Base-by-base conservation (phyloP, 2,329 filamentous ascomycete species). In the Furcasterigmium furcatum region DNA sequence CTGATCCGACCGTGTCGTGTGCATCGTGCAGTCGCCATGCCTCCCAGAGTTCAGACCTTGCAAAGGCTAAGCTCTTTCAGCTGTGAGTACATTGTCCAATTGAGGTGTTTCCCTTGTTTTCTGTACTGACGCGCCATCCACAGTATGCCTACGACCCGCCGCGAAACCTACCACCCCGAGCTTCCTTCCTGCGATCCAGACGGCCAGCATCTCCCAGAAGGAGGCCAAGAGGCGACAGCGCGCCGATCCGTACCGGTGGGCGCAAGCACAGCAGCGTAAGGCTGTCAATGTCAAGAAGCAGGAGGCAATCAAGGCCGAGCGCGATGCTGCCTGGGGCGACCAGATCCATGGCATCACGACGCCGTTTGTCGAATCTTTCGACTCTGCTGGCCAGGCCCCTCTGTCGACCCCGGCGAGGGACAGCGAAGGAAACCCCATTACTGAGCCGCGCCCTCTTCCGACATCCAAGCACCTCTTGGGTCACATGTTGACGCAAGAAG, bases 351-450 rank as follows among this genome's bases (percentile, higher is more conserved):
- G 92, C 60, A 76, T 84, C 48, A 68, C 78, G 30, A 96, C 94
- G 14, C 80, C 91, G 24, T 96, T 96, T 61, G 71, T 96, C 57
- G 79, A 89, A 67, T 91, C 89, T 4, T 84, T 96, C 56, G 85
- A 89, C 60, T 80, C 77, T 9, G 84, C 77, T 19, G 77, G 76
- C 44, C 77, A 80, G 54, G 63, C 60, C 3, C 38, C 64, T 5
- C 38, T 60, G 4, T 70, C 68, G 22, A 55, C 57, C 30, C 62
- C 69, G 21, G 51, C 55, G 2, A 53, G 61, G 24, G 72, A 75
- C 43, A 63, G 57, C n/a, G 62, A 67, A 46, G 77, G 71, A 22
- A 68, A 71, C 19, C 52, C 62, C 4, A 43, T 70, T 9, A 62
- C 63, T 38, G 60, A 72, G 35, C 56, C 69, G 3, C 68, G 63